A percentile compares a stretch with the other conserved stretches of the same genome.
Conservation (phyloP, 2,329 filamentous ascomycete species). For the Alternaria sp. region DNA sequence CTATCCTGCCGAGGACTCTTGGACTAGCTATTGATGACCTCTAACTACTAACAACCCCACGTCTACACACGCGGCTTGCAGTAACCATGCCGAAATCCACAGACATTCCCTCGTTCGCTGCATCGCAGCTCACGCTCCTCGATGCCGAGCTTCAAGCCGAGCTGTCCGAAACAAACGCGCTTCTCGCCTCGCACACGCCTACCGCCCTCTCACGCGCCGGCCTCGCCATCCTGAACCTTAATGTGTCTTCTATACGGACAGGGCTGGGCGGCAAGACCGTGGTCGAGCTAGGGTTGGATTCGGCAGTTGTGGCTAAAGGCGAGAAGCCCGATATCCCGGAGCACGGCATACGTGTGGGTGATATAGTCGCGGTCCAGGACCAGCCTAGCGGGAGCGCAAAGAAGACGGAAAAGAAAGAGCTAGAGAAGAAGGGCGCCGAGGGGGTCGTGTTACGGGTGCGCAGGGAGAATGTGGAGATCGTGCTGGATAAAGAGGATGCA, state of each 20-base stretch:
- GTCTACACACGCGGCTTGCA: not conserved
- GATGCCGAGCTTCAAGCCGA: conserved; percentile 75
- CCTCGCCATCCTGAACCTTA: conserved; percentile 79
- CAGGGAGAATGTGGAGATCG: conserved; percentile 68
- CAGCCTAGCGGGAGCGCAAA: conserved; percentile 75
- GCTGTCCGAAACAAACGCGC: conserved; percentile 71
- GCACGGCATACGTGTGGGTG: conserved; percentile 78
- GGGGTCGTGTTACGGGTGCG: conserved; percentile 75
- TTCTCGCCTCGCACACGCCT: conserved; percentile 74
- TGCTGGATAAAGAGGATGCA: conserved; percentile 70
- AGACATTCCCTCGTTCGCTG: conserved; percentile 73
- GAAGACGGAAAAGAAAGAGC: conserved; percentile 75
- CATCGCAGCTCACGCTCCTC: conserved; percentile 74
- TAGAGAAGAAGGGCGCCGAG: conserved; percentile 72
- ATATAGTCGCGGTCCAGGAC: conserved; percentile 79
- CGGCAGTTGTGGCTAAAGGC: conserved; percentile 65
- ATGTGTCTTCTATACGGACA: conserved; percentile 78
- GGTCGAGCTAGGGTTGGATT: conserved; percentile 78
- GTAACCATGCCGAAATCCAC: conserved; percentile 41
- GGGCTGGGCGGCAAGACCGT: conserved; percentile 92
- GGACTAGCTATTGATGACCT: not conserved
- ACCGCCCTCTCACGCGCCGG: conserved; percentile 76
- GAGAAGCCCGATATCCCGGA: conserved; percentile 68
- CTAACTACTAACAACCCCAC: not conserved
- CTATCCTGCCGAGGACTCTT: not conserved